These are phyloP conservation scores for Metschnikowia vanudenii DNA, from an alignment of 805 yeast species.

Conservation along the genomic window DNA sequence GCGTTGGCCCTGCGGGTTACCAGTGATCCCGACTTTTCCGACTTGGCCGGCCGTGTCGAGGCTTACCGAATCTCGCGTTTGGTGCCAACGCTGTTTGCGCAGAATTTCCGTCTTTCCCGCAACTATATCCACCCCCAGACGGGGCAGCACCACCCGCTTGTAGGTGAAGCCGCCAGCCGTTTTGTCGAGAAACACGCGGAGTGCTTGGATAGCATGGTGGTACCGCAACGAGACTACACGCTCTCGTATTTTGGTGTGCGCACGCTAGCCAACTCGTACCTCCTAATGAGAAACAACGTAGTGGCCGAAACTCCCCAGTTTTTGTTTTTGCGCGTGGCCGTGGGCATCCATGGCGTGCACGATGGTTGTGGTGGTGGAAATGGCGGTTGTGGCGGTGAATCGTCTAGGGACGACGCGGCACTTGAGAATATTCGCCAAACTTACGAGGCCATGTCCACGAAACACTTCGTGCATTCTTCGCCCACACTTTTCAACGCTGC, in stretches of 20 bases:
- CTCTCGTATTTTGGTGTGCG: constrained; percentile 86
- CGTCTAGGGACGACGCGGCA: background rate
- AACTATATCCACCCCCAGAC: constrained; percentile 13
- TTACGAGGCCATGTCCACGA: constrained; percentile 80
- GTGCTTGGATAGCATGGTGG: constrained; percentile 69
- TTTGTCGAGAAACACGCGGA: constrained; percentile 64
- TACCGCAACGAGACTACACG: constrained; percentile 72
- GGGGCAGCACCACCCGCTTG: constrained; percentile 47
- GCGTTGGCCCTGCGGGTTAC: constrained; percentile 33
- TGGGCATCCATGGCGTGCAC: constrained; percentile 81
- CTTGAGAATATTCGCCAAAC: constrained; percentile 60
- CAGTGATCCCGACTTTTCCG: constrained; percentile 35
- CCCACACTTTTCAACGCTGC: constrained; percentile 96
- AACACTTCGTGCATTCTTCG: constrained; percentile 89
- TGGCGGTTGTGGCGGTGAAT: too few relatives aligned
- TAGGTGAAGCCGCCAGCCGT: constrained; percentile 63
- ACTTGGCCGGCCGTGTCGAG: constrained; percentile 39
- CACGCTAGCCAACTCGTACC: constrained; percentile 86
- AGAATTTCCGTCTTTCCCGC: constrained; percentile 22
- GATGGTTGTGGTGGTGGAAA: constrained; percentile 27
- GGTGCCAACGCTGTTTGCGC: constrained; percentile 25
- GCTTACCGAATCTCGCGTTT: constrained; percentile 28
- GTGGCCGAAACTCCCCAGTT: constrained; percentile 93
- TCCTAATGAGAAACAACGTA: constrained; percentile 49
- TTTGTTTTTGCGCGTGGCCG: constrained; percentile 83